A percentile compares a stretch with the other conserved stretches of the same genome.
Conservation (phyloP, 495 filamentous ascomycete species). For the Tuber borchii region DNA sequence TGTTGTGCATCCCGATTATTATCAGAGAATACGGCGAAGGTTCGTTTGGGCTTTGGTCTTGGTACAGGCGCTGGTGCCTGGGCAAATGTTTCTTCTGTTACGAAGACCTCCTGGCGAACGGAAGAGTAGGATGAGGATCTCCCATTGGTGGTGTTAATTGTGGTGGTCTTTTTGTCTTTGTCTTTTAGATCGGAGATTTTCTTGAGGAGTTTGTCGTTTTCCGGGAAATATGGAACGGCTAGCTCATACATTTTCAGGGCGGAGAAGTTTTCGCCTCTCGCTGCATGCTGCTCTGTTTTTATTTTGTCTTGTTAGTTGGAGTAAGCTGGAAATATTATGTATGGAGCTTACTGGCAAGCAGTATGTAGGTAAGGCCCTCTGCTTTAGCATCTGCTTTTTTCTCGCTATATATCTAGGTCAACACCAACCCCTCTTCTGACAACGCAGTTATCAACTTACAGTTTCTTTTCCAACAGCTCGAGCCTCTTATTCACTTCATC, state of each 20-base stretch:
- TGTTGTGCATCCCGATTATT: constrained; percentile 29
- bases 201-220: constrained; percentile 67
- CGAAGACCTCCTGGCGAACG: constrained; percentile 48
- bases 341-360: constrained; percentile 59
- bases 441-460: constrained; percentile 41
- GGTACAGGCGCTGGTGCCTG: background rate
- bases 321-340: background rate
- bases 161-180: constrained; percentile 46
- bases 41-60: constrained; percentile 24
- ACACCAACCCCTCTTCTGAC: background rate
- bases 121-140: constrained; percentile 19
- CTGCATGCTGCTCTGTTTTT: constrained; percentile 63
- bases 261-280: constrained; percentile 66
- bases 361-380: constrained; percentile 72
- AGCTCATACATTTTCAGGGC: constrained; percentile 81
- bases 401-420: constrained; percentile 43
- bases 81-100: constrained; percentile 48
- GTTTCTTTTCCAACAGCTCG: constrained; percentile 74
- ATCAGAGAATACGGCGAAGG: constrained; percentile 36
- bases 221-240: constrained; percentile 77
- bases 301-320: background rate
- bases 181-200: constrained; percentile 70
- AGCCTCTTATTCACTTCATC: constrained; percentile 74
- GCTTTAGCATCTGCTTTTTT: constrained; percentile 64
- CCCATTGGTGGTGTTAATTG: constrained; percentile 16